Conservation (phyloP, 2,329 filamentous ascomycete genomes). For the Myriosclerotinia scirpicola region DNA sequence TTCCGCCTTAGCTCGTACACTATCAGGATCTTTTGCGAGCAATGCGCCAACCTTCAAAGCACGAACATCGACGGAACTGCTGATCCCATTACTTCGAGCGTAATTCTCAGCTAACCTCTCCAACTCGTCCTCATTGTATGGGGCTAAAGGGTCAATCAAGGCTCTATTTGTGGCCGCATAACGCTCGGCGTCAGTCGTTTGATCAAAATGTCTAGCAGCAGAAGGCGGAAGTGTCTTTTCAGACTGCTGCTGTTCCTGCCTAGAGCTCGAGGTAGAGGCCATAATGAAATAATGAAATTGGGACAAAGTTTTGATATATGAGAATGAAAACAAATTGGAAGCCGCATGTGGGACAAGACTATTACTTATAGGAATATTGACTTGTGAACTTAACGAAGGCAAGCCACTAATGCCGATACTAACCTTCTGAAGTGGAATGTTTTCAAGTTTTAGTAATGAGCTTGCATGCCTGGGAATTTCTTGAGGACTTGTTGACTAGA, state of each 20-base stretch:
- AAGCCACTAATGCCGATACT: too few species aligned
- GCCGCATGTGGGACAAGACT: too few species aligned
- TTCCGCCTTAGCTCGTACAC: slow-evolving; percentile 45
- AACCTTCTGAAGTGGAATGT: background rate
- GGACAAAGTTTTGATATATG: background rate
- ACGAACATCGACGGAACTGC: slow-evolving; percentile 55
- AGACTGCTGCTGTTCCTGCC: background rate
- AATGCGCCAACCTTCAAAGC: slow-evolving; percentile 61
- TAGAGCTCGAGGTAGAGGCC: background rate
- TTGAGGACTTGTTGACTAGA: background rate
- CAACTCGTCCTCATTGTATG: slow-evolving; percentile 1
- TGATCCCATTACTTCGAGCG: slow-evolving; percentile 55
- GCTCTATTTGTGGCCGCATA: slow-evolving; percentile 1
- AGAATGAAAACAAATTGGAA: background rate
- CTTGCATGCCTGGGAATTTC: background rate
- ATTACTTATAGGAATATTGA: too few species aligned
- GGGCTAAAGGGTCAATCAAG: slow-evolving; percentile 7
- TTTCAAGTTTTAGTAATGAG: background rate
- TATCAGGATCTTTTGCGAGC: slow-evolving; percentile 49
- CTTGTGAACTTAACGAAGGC: background rate
- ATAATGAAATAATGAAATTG: background rate
- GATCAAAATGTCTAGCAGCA: background rate
- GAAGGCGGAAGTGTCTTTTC: background rate
- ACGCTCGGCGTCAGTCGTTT: background rate
- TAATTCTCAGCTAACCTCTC: slow-evolving; percentile 48